Evolutionary conservation across 2,329 filamentous ascomycete genomes (phyloP).

Genomic region (Aspergillus arachidicola): DNA sequence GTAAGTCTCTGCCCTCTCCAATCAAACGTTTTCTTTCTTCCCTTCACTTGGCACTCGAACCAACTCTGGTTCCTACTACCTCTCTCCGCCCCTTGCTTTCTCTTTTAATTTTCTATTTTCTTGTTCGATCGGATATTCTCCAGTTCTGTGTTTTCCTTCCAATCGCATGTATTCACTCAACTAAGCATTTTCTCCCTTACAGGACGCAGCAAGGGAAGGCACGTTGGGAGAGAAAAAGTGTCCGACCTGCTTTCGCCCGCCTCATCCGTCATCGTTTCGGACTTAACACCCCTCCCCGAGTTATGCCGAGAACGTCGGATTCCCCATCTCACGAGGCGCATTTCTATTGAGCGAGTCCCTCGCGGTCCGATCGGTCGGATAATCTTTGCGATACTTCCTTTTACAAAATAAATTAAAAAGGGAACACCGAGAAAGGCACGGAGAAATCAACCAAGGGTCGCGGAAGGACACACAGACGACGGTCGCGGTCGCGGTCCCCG

Average conservation of each 20-base stretch:
- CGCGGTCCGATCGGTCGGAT: slow-evolving; percentile 10
- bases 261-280: slow-evolving; percentile 7
- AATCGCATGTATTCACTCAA: neutral
- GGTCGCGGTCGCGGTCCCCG: neutral
- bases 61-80: slow-evolving; percentile 4
- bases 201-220: slow-evolving; percentile 1
- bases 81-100: neutral
- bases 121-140: neutral
- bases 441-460: slow-evolving; percentile 5
- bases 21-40: slow-evolving; percentile 8
- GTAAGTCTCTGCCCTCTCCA: slow-evolving; percentile 10
- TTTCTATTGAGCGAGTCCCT: slow-evolving; percentile 26
- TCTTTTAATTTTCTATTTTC: neutral
- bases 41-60: slow-evolving; percentile 10
- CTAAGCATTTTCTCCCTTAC: slow-evolving; percentile 1
- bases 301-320: slow-evolving; percentile 10
- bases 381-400: slow-evolving; percentile 5
- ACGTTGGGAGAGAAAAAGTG: slow-evolving; percentile 5
- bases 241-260: slow-evolving; percentile 12
- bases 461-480: slow-evolving; percentile 3
- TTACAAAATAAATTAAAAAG: neutral
- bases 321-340: slow-evolving; percentile 26
- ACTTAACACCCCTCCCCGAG: slow-evolving; percentile 6
- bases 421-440: neutral
- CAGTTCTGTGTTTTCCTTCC: too few species aligned